These are phyloP conservation scores for Fusarium incarnatum DNA, from an alignment of 2,329 filamentous ascomycete species.

Conservation along the genomic window DNA sequence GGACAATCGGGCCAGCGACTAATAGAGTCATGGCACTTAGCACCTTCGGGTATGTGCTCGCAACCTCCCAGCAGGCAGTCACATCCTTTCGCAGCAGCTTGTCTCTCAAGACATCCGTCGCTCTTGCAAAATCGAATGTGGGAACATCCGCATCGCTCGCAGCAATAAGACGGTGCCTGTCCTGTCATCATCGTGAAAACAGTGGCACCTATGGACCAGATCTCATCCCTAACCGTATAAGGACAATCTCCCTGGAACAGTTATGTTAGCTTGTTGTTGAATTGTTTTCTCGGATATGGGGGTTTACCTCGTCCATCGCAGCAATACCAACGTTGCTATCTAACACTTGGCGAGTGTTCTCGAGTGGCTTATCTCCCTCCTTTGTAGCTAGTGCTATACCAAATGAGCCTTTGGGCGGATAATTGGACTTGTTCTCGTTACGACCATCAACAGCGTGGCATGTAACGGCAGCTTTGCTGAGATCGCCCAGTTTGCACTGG, in stretches of 20 bases:
- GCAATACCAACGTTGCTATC: constrained; percentile 8
- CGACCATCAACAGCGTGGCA: constrained; percentile 46
- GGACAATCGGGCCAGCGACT: constrained; percentile 27
- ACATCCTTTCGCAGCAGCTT: constrained; percentile 30
- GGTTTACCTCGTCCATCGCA: constrained; percentile 18
- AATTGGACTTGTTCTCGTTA: background rate
- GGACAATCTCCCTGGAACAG: constrained; percentile 45
- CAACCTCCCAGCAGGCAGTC: constrained; percentile 42
- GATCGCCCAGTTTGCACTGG: constrained; percentile 65
- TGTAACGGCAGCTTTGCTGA: constrained; percentile 56
- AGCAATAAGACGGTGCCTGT: constrained; percentile 19
- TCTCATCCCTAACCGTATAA: constrained; percentile 54
- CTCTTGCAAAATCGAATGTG: constrained; percentile 48
- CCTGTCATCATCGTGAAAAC: constrained; percentile 59
- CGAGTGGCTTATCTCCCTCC: constrained; percentile 29
- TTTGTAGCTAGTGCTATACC: constrained; percentile 25
- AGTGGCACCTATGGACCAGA: constrained; percentile 53
- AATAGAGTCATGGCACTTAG: constrained; percentile 18
- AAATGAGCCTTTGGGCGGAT: background rate
- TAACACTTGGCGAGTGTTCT: constrained; percentile 5
- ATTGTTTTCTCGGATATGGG: background rate
- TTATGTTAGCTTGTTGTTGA: background rate
- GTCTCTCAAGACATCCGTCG: constrained; percentile 46
- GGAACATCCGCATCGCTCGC: constrained; percentile 41
- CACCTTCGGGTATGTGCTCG: constrained; percentile 13